Conservation (phyloP, 202 grass and related monocot genomes). For the Hordeum pubiflorum region DNA sequence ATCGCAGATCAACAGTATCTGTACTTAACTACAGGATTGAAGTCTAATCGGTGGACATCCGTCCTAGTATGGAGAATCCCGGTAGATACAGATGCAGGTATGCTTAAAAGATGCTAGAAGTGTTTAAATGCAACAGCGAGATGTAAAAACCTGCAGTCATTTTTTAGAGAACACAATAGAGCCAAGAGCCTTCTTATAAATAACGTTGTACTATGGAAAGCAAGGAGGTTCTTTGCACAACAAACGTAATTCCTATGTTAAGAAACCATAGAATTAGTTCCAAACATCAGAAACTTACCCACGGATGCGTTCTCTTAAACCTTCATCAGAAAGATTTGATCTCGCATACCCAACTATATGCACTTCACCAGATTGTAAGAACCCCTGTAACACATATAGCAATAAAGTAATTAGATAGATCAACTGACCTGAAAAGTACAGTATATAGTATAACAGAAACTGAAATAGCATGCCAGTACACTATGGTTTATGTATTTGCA, state of each 20-base stretch:
- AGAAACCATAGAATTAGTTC: neutral
- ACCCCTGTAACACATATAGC: conserved; percentile 42
- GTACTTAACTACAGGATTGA: neutral
- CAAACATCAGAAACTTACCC: conserved; percentile 45
- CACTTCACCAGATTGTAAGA: conserved; percentile 71
- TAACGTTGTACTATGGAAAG: neutral
- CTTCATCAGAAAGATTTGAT: conserved; percentile 87
- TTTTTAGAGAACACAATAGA: neutral
- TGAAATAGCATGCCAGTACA: neutral
- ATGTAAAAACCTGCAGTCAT: neutral
- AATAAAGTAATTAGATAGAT: conserved; percentile 10
- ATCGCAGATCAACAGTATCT: neutral
- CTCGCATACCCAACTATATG: conserved; percentile 96
- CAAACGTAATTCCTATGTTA: neutral
- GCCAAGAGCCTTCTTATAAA: neutral
- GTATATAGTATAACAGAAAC: neutral
- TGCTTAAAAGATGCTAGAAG: conserved; percentile 3
- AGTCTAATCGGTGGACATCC: neutral
- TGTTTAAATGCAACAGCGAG: neutral
- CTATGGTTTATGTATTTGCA: conserved; percentile 1
- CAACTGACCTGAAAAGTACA: neutral
- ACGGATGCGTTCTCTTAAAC: conserved; percentile 70
- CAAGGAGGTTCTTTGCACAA: neutral
- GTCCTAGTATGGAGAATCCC: neutral
- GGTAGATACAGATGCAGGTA: neutral